Base-by-base conservation (phyloP, 441 rosid species). In the Erodium moschatum region DNA sequence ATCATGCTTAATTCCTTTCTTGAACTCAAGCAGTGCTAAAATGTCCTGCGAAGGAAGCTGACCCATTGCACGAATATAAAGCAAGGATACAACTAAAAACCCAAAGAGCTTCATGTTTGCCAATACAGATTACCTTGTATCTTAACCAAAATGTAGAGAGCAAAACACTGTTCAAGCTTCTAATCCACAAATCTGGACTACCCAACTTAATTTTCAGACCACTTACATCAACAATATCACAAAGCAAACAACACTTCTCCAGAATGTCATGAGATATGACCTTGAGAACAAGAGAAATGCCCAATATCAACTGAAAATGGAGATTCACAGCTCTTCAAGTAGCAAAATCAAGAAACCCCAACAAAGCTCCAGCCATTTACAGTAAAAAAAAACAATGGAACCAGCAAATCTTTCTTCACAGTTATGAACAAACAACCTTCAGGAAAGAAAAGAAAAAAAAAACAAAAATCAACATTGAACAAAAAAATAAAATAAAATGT, bases 21-120 rank as follows among this genome's bases (percentile, higher is more conserved):
- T 91, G 83, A 91, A 94, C 75, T 88, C 91, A 7, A 91, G 96
- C 84, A 94, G 82, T 42, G 97, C 91, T 77, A 91, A 76, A 71
- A 94, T 94, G 72, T 94, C 98, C 78, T 88, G 97, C 18, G 98
- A 94, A 58, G 96, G 98, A 79, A 94, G 96, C 77, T 94, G 98
- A 50, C 91, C 98, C 83, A 83, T 70, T 11, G 89, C 79, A 72
- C 84, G 77, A 48, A 88, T 15, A 72, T 81, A 76, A 69, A 84
- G 73, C 62, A 83, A 61, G 64, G 81, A 85, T 15, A 89, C 70
- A 58, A 85, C 64, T 40, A 83, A 66, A 73, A 85, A 64, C 83
- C 80, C 78, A 56, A 75, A 81, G 29, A 86, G 79, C 85, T 78
- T 84, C 96, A 87, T 88, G 63, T 56, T 56, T 38, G 67, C 68